Percentiles rank a stretch among this genome's conserved stretches.
Conservation (phyloP, 75 land plant genomes). For the Picea sitchensis region DNA sequence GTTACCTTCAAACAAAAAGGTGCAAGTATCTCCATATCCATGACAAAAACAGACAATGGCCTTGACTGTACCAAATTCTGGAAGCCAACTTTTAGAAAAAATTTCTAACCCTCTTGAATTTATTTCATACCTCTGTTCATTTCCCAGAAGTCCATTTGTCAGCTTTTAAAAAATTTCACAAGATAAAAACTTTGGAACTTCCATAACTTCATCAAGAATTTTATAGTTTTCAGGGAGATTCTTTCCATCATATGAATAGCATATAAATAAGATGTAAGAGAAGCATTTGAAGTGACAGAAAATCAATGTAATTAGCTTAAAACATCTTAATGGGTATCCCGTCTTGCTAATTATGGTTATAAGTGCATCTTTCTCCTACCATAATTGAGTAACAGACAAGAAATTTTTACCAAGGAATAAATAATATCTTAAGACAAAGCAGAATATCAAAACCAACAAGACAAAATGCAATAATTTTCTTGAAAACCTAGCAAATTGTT, state of each 20-base stretch:
- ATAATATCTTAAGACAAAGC: background rate
- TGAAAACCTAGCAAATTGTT: background rate
- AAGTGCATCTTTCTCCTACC: background rate
- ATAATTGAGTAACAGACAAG: background rate
- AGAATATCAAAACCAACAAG: background rate
- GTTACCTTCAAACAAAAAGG: constrained; percentile 89
- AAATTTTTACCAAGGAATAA: background rate
- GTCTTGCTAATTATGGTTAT: background rate
- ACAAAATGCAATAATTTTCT: background rate
- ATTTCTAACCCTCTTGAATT: constrained; percentile 81
- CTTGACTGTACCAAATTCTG: constrained; percentile 43
- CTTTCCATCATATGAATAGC: background rate
- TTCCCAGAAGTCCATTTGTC: background rate
- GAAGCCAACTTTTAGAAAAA: constrained; percentile 89
- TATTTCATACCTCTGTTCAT: constrained; percentile 56
- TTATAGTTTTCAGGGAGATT: background rate
- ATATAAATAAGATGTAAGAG: background rate
- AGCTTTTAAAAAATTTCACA: background rate
- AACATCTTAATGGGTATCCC: background rate
- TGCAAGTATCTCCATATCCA: constrained; percentile 97
- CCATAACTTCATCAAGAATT: background rate
- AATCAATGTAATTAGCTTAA: background rate
- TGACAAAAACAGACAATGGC: constrained; percentile 78
- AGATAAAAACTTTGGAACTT: background rate
- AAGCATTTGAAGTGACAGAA: background rate